These are phyloP conservation scores for Aspergillus udagawae DNA, from an alignment of 2,329 filamentous ascomycete species.

Conservation along the genomic window DNA sequence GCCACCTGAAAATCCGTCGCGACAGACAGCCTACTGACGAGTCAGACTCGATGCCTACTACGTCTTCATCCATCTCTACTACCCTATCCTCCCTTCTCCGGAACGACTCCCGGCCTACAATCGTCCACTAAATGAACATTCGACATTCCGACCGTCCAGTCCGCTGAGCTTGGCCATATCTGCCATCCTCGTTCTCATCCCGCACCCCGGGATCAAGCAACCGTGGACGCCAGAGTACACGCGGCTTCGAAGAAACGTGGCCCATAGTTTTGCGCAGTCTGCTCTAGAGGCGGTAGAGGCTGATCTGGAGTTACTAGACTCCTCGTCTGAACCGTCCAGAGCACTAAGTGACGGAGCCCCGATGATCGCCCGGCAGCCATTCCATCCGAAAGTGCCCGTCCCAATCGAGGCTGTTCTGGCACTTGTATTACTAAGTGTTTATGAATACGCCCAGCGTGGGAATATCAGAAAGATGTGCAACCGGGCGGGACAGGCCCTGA, in stretches of 20 bases:
- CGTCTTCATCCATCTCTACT: slow-evolving; percentile 27
- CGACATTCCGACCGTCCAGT: slow-evolving; percentile 17
- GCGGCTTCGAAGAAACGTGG: slow-evolving; percentile 18
- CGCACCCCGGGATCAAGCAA: slow-evolving; percentile 17
- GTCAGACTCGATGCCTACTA: slow-evolving; percentile 28
- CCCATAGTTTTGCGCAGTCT: slow-evolving; percentile 20
- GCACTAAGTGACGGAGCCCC: background rate
- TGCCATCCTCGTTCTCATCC: slow-evolving; percentile 25
- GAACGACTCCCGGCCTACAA: slow-evolving; percentile 10
- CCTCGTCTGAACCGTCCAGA: background rate
- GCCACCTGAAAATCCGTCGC: background rate
- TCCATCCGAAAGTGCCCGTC: slow-evolving; percentile 18
- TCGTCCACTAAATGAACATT: slow-evolving; percentile 7
- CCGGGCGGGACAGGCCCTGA: slow-evolving; percentile 25
- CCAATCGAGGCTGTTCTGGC: slow-evolving; percentile 24
- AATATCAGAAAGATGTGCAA: slow-evolving; percentile 28
- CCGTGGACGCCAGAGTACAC: slow-evolving; percentile 16
- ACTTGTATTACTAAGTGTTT: slow-evolving; percentile 24
- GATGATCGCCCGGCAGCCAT: slow-evolving; percentile 5
- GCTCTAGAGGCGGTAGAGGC: slow-evolving; percentile 23
- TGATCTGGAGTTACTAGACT: slow-evolving; percentile 21
- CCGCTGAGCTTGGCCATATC: slow-evolving; percentile 25
- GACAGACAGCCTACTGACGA: background rate
- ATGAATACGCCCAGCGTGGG: slow-evolving; percentile 29
- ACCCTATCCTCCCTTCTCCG: slow-evolving; percentile 26